Conservation (phyloP, 208 protist species). For the Kentomonas sorsogonicus region DNA sequence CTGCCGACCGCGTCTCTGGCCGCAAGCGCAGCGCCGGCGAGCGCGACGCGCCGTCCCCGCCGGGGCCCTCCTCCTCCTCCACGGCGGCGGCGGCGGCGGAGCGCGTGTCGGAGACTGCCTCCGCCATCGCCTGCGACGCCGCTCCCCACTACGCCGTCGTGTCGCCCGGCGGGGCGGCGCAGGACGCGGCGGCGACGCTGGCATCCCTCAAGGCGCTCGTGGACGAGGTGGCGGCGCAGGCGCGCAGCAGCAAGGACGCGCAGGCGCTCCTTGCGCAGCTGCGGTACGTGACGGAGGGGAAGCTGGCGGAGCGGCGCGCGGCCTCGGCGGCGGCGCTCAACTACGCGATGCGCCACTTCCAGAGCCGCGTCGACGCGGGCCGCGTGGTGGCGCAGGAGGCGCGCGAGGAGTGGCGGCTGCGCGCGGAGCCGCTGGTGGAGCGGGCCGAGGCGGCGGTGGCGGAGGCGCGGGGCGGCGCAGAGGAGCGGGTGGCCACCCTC, state of each 20-base stretch:
- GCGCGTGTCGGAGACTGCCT: background rate
- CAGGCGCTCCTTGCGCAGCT: constrained; percentile 53
- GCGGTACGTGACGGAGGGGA: constrained; percentile 45
- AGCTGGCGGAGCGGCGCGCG: constrained; percentile 38
- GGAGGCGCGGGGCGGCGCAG: constrained; percentile 45
- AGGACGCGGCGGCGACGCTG: constrained; percentile 4
- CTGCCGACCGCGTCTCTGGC: background rate
- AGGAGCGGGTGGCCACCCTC: constrained; percentile 52
- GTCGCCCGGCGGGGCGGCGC: constrained; percentile 5
- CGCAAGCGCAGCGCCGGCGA: constrained; percentile 2
- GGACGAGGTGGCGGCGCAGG: constrained; percentile 30
- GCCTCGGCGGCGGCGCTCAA: constrained; percentile 35
- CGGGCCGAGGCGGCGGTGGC: constrained; percentile 40
- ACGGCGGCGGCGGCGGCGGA: background rate
- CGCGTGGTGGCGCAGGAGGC: constrained; percentile 27
- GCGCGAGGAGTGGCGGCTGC: constrained; percentile 27
- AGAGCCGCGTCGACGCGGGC: constrained; percentile 61
- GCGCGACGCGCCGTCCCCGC: background rate
- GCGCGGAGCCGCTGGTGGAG: constrained; percentile 36
- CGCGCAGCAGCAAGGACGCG: constrained; percentile 24
- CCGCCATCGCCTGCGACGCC: constrained; percentile 4
- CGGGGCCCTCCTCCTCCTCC: background rate
- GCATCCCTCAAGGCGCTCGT: constrained; percentile 10
- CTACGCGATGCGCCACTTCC: constrained; percentile 50
- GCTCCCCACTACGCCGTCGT: constrained; percentile 25